A percentile compares a stretch with the other conserved stretches of the same genome.
These are phyloP conservation scores for Candida maesae DNA, from an alignment of 805 yeast genomes.

Conservation along the genomic window DNA sequence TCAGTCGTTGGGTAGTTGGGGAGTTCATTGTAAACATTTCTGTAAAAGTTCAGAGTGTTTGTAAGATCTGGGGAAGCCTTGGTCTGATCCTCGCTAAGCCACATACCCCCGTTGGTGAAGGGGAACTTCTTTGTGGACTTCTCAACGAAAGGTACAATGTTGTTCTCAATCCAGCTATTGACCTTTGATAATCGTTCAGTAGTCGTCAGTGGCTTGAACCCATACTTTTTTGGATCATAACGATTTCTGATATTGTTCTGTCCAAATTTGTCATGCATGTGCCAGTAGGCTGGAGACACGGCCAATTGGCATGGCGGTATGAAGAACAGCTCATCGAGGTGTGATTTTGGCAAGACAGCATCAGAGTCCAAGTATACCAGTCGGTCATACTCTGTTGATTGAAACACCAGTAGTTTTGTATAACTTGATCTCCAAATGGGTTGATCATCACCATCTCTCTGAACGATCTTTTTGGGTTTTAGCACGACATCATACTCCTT, in stretches of 20 bases:
- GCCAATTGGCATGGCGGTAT: slow-evolving; percentile 45
- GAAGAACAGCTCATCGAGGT: slow-evolving; percentile 50
- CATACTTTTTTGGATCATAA: slow-evolving; percentile 20
- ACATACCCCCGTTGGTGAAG: no score
- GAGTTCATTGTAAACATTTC: slow-evolving; percentile 35
- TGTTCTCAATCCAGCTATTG: no score
- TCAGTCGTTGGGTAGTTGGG: slow-evolving; percentile 33
- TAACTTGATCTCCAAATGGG: slow-evolving; percentile 46
- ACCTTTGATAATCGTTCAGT: no score
- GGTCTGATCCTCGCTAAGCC: neutral
- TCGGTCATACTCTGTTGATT: slow-evolving; percentile 45
- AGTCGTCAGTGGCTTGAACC: slow-evolving; percentile 23
- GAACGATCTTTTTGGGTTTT: slow-evolving; percentile 19
- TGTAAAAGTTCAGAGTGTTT: slow-evolving; percentile 16
- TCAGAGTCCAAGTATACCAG: slow-evolving; percentile 59
- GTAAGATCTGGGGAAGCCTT: neutral
- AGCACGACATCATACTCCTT: slow-evolving; percentile 14
- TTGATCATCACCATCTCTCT: slow-evolving; percentile 16
- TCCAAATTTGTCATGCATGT: slow-evolving; percentile 27
- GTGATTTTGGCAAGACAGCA: slow-evolving; percentile 36
- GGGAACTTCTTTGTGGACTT: no score
- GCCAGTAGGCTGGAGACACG: slow-evolving; percentile 43
- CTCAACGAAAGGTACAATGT: no score
- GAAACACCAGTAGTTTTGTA: slow-evolving; percentile 53
- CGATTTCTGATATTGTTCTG: slow-evolving; percentile 16